phyloP scores from a whole-genome alignment of 2,329 filamentous ascomycete genomes.

The Colletotrichum orbiculare region DNA sequence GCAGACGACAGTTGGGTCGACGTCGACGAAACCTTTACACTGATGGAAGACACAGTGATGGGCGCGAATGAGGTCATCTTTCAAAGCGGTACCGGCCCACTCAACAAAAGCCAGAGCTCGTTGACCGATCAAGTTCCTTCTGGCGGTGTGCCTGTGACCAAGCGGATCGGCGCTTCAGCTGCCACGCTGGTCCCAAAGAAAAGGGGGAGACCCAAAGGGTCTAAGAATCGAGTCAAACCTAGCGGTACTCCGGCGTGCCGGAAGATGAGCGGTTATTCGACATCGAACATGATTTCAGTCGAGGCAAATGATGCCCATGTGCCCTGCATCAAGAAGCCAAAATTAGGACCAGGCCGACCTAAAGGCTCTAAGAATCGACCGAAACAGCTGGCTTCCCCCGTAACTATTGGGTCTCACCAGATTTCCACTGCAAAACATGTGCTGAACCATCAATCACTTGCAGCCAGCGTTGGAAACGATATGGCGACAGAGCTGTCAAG shows the following conservation, averaged over 20 bases:
- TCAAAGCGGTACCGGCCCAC: too few relatives aligned
- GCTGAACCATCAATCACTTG: too few relatives aligned
- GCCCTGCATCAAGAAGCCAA: conserved; percentile 49
- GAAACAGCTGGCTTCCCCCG: conserved; percentile 44
- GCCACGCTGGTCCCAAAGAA: conserved; percentile 31
- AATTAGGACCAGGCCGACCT: conserved; percentile 52
- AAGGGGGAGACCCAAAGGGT: conserved; percentile 41
- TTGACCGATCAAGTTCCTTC: too few relatives aligned
- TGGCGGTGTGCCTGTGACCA: too few relatives aligned
- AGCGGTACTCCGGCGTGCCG: not conserved
- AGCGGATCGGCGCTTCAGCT: conserved; percentile 12
- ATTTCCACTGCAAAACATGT: too few relatives aligned
- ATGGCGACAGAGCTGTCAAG: too few relatives aligned
- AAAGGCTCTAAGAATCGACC: conserved; percentile 64
- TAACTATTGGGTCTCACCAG: not conserved
- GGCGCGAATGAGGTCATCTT: not conserved
- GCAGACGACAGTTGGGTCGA: conserved; percentile 59
- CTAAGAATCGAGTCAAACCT: conserved; percentile 30
- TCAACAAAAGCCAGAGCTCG: too few relatives aligned
- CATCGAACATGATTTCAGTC: not conserved
- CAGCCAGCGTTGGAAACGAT: too few relatives aligned
- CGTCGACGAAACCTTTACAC: conserved; percentile 51
- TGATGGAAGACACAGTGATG: conserved; percentile 37
- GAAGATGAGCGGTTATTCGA: not conserved
- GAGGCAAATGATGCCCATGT: conserved; percentile 27